These are phyloP conservation scores for Dactylellina haptotyla DNA, from an alignment of 2,329 filamentous ascomycete species.

Conservation along the genomic window DNA sequence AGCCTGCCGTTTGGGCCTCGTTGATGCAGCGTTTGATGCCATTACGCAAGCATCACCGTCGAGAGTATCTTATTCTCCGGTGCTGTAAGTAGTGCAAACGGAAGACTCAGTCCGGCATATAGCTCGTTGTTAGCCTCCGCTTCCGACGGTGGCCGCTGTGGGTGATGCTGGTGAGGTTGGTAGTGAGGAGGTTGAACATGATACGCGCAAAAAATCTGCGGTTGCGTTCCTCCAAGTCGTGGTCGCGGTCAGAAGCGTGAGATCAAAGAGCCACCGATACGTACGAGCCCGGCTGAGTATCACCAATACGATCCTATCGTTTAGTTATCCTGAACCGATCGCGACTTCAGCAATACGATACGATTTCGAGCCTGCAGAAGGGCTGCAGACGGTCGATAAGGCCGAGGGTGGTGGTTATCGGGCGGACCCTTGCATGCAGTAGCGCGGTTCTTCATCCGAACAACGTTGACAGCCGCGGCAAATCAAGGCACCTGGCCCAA, in stretches of 20 bases:
- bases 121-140: slow-evolving; percentile 1
- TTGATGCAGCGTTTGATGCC: neutral
- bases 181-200: slow-evolving; percentile 23
- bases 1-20: slow-evolving; percentile 34
- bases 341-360: too few species aligned
- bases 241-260: too few species aligned
- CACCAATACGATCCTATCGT: too few species aligned
- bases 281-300: too few species aligned
- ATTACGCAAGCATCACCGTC: too few species aligned
- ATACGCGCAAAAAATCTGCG: slow-evolving; percentile 21
- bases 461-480: slow-evolving; percentile 48
- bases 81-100: too few species aligned
- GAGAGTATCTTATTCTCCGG: too few species aligned
- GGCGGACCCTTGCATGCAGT: slow-evolving; percentile 46
- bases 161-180: neutral
- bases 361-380: neutral
- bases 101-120: slow-evolving; percentile 4
- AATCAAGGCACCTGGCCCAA: slow-evolving; percentile 35
- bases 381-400: too few species aligned
- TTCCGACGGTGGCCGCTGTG: neutral
- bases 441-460: slow-evolving; percentile 25
- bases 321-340: too few species aligned
- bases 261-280: too few species aligned
- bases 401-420: slow-evolving; percentile 11
- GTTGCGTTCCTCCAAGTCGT: too few species aligned